These are phyloP conservation scores for Podaxis pistillaris DNA, from an alignment of 768 basidiomycete genomes.

Conservation along the genomic window DNA sequence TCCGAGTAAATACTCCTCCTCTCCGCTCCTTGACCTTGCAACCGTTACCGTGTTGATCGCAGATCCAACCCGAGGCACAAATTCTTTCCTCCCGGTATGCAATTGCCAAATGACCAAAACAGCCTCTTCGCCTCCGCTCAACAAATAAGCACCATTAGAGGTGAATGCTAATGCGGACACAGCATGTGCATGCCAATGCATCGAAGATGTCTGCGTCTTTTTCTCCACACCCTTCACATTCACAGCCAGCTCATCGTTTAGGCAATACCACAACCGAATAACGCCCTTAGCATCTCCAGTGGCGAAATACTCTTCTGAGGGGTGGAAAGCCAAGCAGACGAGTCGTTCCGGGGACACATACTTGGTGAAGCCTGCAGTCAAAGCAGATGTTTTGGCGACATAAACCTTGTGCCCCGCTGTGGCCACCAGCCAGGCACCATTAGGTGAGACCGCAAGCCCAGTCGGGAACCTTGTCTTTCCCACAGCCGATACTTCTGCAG, in stretches of 20 bases:
- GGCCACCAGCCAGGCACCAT: conserved; percentile 76
- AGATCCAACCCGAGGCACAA: conserved; percentile 88
- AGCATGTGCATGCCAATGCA: conserved; percentile 98
- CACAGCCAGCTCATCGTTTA: conserved; percentile 54
- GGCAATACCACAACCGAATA: conserved; percentile 91
- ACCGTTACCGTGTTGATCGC: conserved; percentile 74
- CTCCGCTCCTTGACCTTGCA: conserved; percentile 44
- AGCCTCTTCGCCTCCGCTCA: conserved; percentile 94
- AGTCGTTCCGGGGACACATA: conserved; percentile 78
- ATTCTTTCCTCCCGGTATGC: conserved; percentile 85
- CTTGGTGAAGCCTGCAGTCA: conserved; percentile 72
- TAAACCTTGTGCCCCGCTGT: conserved; percentile 78
- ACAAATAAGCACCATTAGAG: conserved; percentile 84
- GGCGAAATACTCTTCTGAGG: conserved; percentile 89
- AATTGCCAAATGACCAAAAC: conserved; percentile 98
- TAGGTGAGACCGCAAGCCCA: conserved; percentile 71
- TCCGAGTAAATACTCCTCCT: conserved; percentile 87
- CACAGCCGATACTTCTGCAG: conserved; percentile 51
- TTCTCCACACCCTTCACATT: conserved; percentile 67
- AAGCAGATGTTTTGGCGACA: conserved; percentile 56
- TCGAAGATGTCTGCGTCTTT: conserved; percentile 75
- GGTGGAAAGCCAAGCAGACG: conserved; percentile 86
- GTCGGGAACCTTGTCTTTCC: conserved; percentile 67
- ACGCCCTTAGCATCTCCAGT: conserved; percentile 87
- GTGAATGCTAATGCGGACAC: conserved; percentile 87